Base-by-base conservation (phyloP, 495 filamentous ascomycete species). In the Opeltia flavorubescens region DNA sequence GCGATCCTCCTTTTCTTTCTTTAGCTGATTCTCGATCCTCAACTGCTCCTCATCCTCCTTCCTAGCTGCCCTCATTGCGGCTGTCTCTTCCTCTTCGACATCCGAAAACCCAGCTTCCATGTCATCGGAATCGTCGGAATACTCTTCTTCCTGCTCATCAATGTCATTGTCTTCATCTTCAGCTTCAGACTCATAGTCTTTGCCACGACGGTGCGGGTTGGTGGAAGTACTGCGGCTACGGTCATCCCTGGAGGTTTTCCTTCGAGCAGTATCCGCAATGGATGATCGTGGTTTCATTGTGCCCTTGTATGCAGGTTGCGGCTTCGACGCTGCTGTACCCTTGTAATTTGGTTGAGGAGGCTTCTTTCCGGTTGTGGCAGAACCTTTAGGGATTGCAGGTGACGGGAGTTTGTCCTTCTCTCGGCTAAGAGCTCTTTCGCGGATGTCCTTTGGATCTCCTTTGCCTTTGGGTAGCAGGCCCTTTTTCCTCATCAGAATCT, bases 31-130 rank as follows among this genome's bases (percentile, higher is more conserved):
- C 59, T 82, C 79, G 53, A 64, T 54, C 15, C 54, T 62, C 53
- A 69, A 56, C 34, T 77, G 76, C 58, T 73, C 66, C 49, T 75
- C 73, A 49, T 83, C 79, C 53, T 82, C 79, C 53, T 64, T 66
- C 38, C 64, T 66, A 5, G 78, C 79, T 15, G 50, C 58, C 35
- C 57, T 59, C 36, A 75, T 51, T 15, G 76, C 74, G 6, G 50
- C 48, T 5, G 54, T 59, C 60, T 83, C 79, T 59, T 83, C 79
- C 4, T 67, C 53, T 50, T 76, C 71, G 38, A 81, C 59, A 50
- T 80, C 78, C 39, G 69, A 69, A 20, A 71, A 62, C 11, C 72
- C 76, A 47, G 72, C 79, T 57, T 83, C 79, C 79, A 83, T 83
- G 49, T 78, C 79, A 11, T 75, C 78, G 2, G 69, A 75, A 13